These are phyloP conservation scores for Draba incana DNA, from an alignment of 345 rosid species.

Conservation along the genomic window DNA sequence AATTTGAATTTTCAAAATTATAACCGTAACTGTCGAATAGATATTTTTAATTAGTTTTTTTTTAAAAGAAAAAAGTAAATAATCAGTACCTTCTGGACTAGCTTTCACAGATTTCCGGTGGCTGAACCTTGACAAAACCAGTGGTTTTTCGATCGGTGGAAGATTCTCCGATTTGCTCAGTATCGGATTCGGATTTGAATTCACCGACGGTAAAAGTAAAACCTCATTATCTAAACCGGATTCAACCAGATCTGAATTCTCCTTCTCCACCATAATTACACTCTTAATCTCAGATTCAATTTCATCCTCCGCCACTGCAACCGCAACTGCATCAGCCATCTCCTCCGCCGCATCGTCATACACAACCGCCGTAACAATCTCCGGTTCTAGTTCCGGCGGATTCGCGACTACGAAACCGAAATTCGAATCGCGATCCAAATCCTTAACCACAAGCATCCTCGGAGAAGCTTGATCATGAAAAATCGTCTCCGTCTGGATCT, in stretches of 20 bases:
- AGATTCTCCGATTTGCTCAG: conserved; percentile 33
- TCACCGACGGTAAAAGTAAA: not conserved
- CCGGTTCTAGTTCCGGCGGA: not conserved
- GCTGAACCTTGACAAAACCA: conserved; percentile 30
- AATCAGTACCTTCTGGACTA: conserved; percentile 36
- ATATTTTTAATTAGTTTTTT: too few relatives aligned
- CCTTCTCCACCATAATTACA: conserved; percentile 31
- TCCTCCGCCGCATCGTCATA: conserved; percentile 9
- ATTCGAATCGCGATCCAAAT: conserved; percentile 18
- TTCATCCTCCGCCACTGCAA: conserved; percentile 1
- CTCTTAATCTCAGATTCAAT: conserved; percentile 27
- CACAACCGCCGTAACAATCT: conserved; percentile 18
- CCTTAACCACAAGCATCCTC: conserved; percentile 29
- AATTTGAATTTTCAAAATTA: conserved; percentile 32
- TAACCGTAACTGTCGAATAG: too few relatives aligned
- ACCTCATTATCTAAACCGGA: not conserved
- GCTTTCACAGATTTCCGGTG: conserved; percentile 38
- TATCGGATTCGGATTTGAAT: conserved; percentile 3
- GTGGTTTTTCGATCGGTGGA: conserved; percentile 35
- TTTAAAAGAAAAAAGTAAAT: too few relatives aligned
- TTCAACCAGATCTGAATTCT: conserved; percentile 13
- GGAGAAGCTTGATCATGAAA: conserved; percentile 17
- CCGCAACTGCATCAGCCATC: not conserved
- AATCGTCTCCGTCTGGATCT: conserved; percentile 35
- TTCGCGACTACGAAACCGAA: not conserved